Evolutionary conservation across 2,329 filamentous ascomycete genomes (phyloP).

Genomic region (Cadophora sp.): DNA sequence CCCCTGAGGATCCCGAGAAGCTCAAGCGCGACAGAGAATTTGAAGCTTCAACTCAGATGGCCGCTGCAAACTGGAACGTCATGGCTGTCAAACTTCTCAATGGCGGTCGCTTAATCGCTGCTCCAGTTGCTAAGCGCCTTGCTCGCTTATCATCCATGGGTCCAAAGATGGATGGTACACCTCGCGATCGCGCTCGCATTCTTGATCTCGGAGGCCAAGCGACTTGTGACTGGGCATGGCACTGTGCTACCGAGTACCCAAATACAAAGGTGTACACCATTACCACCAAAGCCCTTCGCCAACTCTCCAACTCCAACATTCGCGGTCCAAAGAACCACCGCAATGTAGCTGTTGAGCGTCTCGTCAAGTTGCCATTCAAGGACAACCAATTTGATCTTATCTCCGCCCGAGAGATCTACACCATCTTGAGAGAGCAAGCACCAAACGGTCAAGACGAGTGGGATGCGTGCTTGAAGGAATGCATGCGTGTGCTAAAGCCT

Average conservation of each 20-base stretch:
- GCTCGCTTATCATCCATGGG: slow-evolving; percentile 59
- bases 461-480: slow-evolving; percentile 83
- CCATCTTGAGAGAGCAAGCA: slow-evolving; percentile 76
- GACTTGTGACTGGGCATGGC: slow-evolving; percentile 95
- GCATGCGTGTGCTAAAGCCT: slow-evolving; percentile 86
- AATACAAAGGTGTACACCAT: slow-evolving; percentile 89
- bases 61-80: slow-evolving; percentile 65
- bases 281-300: slow-evolving; percentile 73
- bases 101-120: slow-evolving; percentile 68
- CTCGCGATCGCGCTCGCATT: slow-evolving; percentile 67
- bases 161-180: slow-evolving; percentile 51
- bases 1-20: slow-evolving; percentile 68
- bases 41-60: slow-evolving; percentile 78
- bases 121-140: slow-evolving; percentile 68
- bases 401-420: slow-evolving; percentile 86
- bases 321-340: slow-evolving; percentile 88
- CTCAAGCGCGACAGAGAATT: slow-evolving; percentile 77
- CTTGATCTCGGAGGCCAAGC: slow-evolving; percentile 87
- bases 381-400: slow-evolving; percentile 90
- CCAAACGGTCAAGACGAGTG: slow-evolving; percentile 82
- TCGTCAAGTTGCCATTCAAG: slow-evolving; percentile 85
- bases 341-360: slow-evolving; percentile 76
- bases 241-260: slow-evolving; percentile 84
- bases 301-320: slow-evolving; percentile 75
- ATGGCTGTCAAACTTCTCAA: slow-evolving; percentile 66